Evolutionary conservation across 2,329 filamentous ascomycete species (phyloP).

Genomic region (Ophiostoma ips): DNA sequence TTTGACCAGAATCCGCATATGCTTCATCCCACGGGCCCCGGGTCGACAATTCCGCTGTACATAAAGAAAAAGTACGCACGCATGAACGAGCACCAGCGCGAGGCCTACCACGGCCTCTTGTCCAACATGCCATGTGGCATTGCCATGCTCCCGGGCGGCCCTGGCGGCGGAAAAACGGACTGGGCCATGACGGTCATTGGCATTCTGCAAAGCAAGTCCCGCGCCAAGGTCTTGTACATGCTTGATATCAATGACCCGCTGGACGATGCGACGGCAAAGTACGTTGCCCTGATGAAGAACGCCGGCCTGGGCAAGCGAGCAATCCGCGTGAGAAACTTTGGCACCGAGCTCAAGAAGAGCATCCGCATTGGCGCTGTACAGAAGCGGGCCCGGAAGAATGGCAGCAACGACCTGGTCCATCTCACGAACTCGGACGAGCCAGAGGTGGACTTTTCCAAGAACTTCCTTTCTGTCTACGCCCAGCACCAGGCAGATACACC

Average conservation of each 20-base stretch:
- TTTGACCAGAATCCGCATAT: conserved; percentile 16
- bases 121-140: conserved; percentile 27
- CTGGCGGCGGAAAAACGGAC: conserved; percentile 33
- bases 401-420: not conserved
- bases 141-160: conserved; percentile 31
- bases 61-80: conserved; percentile 17
- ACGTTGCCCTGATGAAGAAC: conserved; percentile 23
- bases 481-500: not conserved
- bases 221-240: conserved; percentile 28
- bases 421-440: conserved; percentile 3
- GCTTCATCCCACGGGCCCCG: conserved; percentile 7
- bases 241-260: conserved; percentile 34
- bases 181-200: conserved; percentile 30
- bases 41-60: conserved; percentile 6
- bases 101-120: conserved; percentile 24
- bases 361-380: not conserved
- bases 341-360: conserved; percentile 11
- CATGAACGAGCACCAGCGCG: conserved; percentile 26
- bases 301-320: conserved; percentile 20
- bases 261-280: conserved; percentile 30
- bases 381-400: not conserved
- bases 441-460: conserved; percentile 14
- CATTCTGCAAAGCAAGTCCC: conserved; percentile 17
- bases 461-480: conserved; percentile 24
- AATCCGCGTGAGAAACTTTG: conserved; percentile 14